phyloP scores from a whole-genome alignment of 179 eudicot species.

The Heliamphora pulchella region DNA sequence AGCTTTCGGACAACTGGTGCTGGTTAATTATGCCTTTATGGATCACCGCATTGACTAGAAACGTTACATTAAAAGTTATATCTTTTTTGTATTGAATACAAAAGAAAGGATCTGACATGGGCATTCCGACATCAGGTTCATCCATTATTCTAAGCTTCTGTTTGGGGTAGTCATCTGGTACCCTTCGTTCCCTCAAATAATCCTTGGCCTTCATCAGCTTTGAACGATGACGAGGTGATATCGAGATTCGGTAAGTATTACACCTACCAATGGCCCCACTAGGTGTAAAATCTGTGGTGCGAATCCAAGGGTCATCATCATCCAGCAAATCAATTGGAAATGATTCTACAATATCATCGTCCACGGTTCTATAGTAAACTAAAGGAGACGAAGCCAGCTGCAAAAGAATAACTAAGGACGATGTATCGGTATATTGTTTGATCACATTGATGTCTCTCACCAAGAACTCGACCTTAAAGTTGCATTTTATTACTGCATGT shows the following conservation, averaged over 20 bases:
- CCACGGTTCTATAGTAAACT: conserved; percentile 73
- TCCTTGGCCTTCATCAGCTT: conserved; percentile 42
- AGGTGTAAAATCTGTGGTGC: conserved; percentile 70
- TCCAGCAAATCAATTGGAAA: conserved; percentile 68
- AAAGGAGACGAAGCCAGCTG: conserved; percentile 67
- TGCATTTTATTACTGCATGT: conserved; percentile 51
- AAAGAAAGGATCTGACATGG: conserved; percentile 49
- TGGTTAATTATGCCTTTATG: conserved; percentile 76
- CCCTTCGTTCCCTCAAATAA: conserved; percentile 45
- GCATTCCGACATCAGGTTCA: conserved; percentile 59
- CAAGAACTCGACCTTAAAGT: conserved; percentile 63
- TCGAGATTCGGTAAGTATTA: conserved; percentile 40
- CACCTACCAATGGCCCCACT: conserved; percentile 77
- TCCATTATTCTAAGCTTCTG: conserved; percentile 32
- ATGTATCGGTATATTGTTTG: conserved; percentile 29
- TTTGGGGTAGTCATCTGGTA: conserved; percentile 18
- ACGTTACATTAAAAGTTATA: conserved; percentile 49
- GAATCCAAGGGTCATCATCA: conserved; percentile 95
- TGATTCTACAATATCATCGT: conserved; percentile 62
- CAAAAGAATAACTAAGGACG: conserved; percentile 40
- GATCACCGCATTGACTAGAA: conserved; percentile 63
- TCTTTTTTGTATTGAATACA: conserved; percentile 46
- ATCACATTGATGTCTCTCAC: conserved; percentile 57
- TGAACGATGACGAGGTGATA: conserved; percentile 55
- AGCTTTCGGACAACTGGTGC: conserved; percentile 48